Conservation (phyloP, 2,329 filamentous ascomycete species). For the Fusarium gaditjirri region DNA sequence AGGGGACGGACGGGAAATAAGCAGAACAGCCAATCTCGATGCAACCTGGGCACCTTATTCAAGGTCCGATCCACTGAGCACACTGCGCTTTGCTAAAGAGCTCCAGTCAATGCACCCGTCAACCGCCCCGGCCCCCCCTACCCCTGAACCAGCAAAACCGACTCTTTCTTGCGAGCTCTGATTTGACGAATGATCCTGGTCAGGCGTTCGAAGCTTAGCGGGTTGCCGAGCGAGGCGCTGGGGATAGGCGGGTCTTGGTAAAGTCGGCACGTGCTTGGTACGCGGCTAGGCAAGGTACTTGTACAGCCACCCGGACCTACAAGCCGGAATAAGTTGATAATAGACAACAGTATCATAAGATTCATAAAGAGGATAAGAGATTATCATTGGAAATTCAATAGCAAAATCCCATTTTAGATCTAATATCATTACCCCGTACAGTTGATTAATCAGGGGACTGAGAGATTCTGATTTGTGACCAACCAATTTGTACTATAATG, state of each 20-base stretch:
- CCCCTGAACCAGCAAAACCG: constrained; percentile 39
- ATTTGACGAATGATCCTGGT: constrained; percentile 28
- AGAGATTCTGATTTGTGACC: not conserved
- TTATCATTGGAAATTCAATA: not conserved
- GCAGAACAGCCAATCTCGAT: constrained; percentile 41
- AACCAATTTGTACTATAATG: not conserved
- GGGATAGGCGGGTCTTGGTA: constrained; percentile 20
- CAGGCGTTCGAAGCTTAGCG: constrained; percentile 32
- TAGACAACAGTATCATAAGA: not conserved
- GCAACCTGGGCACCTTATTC: constrained; percentile 18
- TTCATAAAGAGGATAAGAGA: not conserved
- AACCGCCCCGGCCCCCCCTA: constrained; percentile 16
- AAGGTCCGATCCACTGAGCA: constrained; percentile 20
- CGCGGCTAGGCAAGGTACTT: not conserved
- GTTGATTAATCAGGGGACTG: not conserved
- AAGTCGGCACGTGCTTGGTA: constrained; percentile 16
- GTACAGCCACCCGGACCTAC: constrained; percentile 13
- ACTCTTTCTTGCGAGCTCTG: constrained; percentile 11
- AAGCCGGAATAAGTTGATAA: constrained; percentile 12
- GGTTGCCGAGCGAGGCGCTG: constrained; percentile 41
- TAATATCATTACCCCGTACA: not conserved
- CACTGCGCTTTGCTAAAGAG: constrained; percentile 13
- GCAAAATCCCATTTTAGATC: not conserved
- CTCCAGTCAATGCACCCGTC: constrained; percentile 13
- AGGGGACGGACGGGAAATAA: constrained; percentile 20